These are phyloP conservation scores for Lachancea cidri DNA, from an alignment of 805 yeast species.

Conservation along the genomic window DNA sequence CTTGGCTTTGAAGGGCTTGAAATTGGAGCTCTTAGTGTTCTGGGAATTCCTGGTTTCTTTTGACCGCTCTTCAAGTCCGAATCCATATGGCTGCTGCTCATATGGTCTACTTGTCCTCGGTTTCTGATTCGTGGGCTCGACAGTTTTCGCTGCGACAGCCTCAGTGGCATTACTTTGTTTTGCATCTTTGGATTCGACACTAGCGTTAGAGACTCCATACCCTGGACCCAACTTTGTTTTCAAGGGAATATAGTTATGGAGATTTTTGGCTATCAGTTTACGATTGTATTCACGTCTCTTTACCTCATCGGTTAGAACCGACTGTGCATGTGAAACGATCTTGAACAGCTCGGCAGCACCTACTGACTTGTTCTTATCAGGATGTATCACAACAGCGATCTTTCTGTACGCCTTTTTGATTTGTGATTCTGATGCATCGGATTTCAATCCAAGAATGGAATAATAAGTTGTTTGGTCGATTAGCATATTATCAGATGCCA, in stretches of 20 bases:
- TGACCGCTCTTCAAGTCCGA: slow-evolving; percentile 18
- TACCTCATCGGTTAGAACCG: slow-evolving; percentile 23
- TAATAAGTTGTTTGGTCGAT: slow-evolving; percentile 30
- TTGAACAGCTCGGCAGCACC: slow-evolving; percentile 30
- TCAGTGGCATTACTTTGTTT: background rate
- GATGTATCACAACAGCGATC: slow-evolving; percentile 68
- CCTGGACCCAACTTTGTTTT: slow-evolving; percentile 1
- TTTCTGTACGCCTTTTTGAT: slow-evolving; percentile 77
- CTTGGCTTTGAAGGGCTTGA: slow-evolving; percentile 27
- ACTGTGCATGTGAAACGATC: slow-evolving; percentile 29
- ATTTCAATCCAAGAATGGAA: slow-evolving; percentile 24
- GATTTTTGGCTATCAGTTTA: slow-evolving; percentile 15
- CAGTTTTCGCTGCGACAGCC: background rate
- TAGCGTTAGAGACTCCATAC: background rate
- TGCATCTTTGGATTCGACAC: background rate
- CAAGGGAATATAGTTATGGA: slow-evolving; percentile 15
- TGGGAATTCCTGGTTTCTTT: slow-evolving; percentile 12
- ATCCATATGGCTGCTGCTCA: slow-evolving; percentile 33
- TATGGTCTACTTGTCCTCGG: slow-evolving; percentile 24
- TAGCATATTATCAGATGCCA: slow-evolving; percentile 12
- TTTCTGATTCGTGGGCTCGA: background rate
- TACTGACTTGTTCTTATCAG: slow-evolving; percentile 65
- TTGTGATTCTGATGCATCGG: slow-evolving; percentile 23
- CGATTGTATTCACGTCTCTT: slow-evolving; percentile 21
- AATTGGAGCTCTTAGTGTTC: slow-evolving; percentile 3